phyloP scores from a whole-genome alignment of 2,329 filamentous ascomycete genomes.

The Escovopsis sp. region DNA sequence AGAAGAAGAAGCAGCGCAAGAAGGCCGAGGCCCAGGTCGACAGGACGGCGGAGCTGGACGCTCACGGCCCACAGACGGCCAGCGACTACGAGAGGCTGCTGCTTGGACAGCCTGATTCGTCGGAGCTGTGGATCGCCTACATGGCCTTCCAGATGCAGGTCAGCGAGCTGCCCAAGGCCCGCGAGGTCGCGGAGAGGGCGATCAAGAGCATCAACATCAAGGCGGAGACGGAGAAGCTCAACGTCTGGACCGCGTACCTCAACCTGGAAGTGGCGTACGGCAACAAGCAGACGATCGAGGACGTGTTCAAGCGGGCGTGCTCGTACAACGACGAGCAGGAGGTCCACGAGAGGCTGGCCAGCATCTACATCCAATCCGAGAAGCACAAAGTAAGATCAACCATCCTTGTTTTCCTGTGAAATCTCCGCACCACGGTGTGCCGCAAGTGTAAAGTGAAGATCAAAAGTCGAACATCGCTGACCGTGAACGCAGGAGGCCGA shows the following conservation, averaged over 20 bases:
- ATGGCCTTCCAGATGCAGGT: slow-evolving; percentile 98
- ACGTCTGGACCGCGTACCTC: slow-evolving; percentile 87
- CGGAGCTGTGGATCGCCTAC: slow-evolving; percentile 85
- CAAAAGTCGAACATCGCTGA: slow-evolving; percentile 12
- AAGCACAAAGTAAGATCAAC: slow-evolving; percentile 58
- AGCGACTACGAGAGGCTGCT: slow-evolving; percentile 90
- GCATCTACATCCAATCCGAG: slow-evolving; percentile 86
- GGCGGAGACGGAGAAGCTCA: slow-evolving; percentile 84
- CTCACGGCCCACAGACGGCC: slow-evolving; percentile 72
- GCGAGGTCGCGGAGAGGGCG: slow-evolving; percentile 80
- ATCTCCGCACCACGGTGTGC: no score
- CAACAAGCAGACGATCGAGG: slow-evolving; percentile 65
- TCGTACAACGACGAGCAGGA: slow-evolving; percentile 88
- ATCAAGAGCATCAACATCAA: slow-evolving; percentile 82
- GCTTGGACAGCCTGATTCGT: slow-evolving; percentile 85
- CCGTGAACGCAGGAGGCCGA: slow-evolving; percentile 59
- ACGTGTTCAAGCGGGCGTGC: slow-evolving; percentile 81
- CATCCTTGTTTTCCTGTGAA: slow-evolving; percentile 14
- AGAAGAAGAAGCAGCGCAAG: slow-evolving; percentile 49
- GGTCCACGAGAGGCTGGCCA: slow-evolving; percentile 76
- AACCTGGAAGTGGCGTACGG: slow-evolving; percentile 91
- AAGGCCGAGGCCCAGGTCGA: slow-evolving; percentile 73
- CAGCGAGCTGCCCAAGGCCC: slow-evolving; percentile 74
- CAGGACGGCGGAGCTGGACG: slow-evolving; percentile 81
- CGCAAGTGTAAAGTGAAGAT: no score